Evolutionary conservation across 345 rosid species (phyloP).

Genomic region (Laguncularia racemosa): DNA sequence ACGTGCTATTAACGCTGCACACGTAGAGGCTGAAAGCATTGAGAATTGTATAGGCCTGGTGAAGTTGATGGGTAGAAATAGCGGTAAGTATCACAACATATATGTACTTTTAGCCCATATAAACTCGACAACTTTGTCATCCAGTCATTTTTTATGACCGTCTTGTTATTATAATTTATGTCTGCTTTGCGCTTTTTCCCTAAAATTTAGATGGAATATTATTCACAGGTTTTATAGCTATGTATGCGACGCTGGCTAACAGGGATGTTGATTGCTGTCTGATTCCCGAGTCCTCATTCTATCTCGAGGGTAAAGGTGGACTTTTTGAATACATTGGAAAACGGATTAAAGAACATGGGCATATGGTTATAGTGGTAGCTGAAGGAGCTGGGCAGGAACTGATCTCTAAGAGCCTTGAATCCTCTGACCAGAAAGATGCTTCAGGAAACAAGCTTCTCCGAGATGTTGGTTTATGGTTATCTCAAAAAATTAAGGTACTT

Average conservation of each 20-base stretch:
- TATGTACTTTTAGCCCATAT: background rate
- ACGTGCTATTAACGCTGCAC: slow-evolving; percentile 90
- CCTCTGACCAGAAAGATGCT: slow-evolving; percentile 51
- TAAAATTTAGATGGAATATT: slow-evolving; percentile 1
- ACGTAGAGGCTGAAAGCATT: slow-evolving; percentile 72
- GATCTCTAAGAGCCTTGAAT: slow-evolving; percentile 38
- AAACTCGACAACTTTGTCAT: background rate
- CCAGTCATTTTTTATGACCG: background rate
- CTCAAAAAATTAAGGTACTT: slow-evolving; percentile 63
- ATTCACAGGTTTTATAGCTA: slow-evolving; percentile 56
- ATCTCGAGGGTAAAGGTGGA: slow-evolving; percentile 85
- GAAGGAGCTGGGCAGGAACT: slow-evolving; percentile 95
- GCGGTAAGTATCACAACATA: slow-evolving; percentile 45
- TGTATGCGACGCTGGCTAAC: slow-evolving; percentile 88
- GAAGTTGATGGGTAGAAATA: slow-evolving; percentile 82
- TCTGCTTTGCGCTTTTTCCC: background rate
- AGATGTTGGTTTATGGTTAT: slow-evolving; percentile 83
- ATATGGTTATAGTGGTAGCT: slow-evolving; percentile 82
- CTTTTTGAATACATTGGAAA: slow-evolving; percentile 58
- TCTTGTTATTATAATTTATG: background rate
- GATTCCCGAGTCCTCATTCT: slow-evolving; percentile 95
- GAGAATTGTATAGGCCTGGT: slow-evolving; percentile 83
- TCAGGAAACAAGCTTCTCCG: slow-evolving; percentile 75
- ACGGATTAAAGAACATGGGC: slow-evolving; percentile 70
- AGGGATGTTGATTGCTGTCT: slow-evolving; percentile 92